Percentiles rank a stretch among this genome's conserved stretches.
phyloP scores from a whole-genome alignment of 2,329 filamentous ascomycete genomes.

The Aspergillus clavatus region DNA sequence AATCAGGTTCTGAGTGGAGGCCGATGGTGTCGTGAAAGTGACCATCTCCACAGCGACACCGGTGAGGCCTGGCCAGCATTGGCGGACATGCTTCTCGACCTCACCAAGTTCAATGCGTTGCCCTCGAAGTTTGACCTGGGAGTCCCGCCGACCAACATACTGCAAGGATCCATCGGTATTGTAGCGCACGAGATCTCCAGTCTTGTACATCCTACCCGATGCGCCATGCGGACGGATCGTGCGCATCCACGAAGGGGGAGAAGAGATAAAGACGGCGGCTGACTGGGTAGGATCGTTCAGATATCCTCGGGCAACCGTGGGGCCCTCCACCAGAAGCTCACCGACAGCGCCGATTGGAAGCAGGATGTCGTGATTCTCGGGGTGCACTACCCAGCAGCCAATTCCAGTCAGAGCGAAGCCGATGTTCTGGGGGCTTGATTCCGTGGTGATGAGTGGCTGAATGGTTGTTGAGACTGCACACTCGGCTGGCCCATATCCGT shows the following conservation, averaged over 20 bases:
- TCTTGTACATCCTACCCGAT: slow-evolving; percentile 13
- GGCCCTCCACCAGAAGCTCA: slow-evolving; percentile 8
- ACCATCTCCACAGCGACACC: slow-evolving; percentile 3
- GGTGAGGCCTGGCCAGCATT: slow-evolving; percentile 12
- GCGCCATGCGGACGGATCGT: not conserved
- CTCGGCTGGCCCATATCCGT: slow-evolving; percentile 10
- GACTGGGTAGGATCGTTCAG: slow-evolving; percentile 25
- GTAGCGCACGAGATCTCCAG: slow-evolving; percentile 19
- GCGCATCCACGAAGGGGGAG: slow-evolving; percentile 15
- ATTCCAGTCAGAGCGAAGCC: not conserved
- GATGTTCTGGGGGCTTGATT: not conserved
- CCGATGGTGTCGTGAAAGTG: not conserved
- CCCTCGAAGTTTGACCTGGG: slow-evolving; percentile 58
- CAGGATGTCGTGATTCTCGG: not conserved
- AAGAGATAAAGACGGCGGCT: slow-evolving; percentile 16
- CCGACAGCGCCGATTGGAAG: slow-evolving; percentile 13
- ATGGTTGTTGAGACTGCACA: slow-evolving; percentile 4
- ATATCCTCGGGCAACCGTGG: slow-evolving; percentile 32
- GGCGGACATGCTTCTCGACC: slow-evolving; percentile 33
- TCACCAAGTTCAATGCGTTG: slow-evolving; percentile 54
- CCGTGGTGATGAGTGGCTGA: not conserved
- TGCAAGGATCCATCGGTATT: slow-evolving; percentile 12
- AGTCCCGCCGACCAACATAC: slow-evolving; percentile 52
- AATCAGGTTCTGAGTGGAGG: not conserved
- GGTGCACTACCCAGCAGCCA: not conserved